Evolutionary conservation across 306 rosid species (phyloP), one percentile per base, ranked within the genome.

Genomic region (Erythrophleum fordii): DNA sequence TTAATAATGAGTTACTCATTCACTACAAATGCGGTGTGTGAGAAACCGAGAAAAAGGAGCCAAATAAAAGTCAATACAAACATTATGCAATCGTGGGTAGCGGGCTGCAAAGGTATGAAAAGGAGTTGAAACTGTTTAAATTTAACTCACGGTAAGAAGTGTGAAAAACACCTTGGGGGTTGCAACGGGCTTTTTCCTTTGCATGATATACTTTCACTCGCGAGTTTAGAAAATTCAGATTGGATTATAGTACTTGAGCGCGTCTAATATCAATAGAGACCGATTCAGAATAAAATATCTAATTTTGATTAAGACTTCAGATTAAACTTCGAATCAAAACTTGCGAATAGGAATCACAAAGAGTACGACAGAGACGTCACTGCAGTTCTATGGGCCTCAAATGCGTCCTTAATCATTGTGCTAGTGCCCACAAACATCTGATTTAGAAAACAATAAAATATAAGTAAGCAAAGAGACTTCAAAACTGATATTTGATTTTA

Each of bases 301-400:
- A 29, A 13, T 55, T 58, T 42, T 46, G 23, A 76, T 11, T 52
- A n/a, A 6, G 35, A 5, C 29, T 41, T 14, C 10, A 44, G 61
- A 23, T 34, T 58, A 26, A 28, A 17, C 14, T 8, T 28, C 3
- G 42, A 20, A 70, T 20, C 34, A 61, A 46, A 31, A 55, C 1
- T 6, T 12, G 26, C 2, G 45, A 53, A 49, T 61, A 44, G 4
- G 46, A 66, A 12, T 45, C 59, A 12, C 22, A 2, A 2, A 9
- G 4, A 37, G 78, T n/a, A n/a, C n/a, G n/a, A 75, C 2, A 42
- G 77, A 20, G 83, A 69, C 51, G 42, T 39, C 4, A 34, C 72
- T 62, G 71, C 37, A 35, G 26, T 41, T 13, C 20, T 1, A 25
- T 66, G 46, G 26, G 16, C 14, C n/a, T 64, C 69, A 62, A 7